phyloP scores from a whole-genome alignment of 331 rosid genomes.

The Acacia concinna region DNA sequence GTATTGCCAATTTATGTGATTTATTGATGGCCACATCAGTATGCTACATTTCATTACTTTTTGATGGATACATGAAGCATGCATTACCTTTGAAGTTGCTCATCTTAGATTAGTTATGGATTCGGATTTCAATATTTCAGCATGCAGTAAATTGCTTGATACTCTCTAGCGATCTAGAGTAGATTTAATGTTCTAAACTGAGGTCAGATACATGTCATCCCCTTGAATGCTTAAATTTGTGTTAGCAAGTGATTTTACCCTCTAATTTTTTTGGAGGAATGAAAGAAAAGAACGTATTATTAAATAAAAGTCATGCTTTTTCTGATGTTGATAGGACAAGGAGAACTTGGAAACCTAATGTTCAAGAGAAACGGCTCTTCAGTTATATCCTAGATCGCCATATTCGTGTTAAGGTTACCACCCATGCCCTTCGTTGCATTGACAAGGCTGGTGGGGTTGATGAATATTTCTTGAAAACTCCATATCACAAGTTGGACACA shows the following conservation, averaged over 20 bases:
- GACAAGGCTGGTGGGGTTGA: conserved; percentile 98
- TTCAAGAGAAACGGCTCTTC: conserved; percentile 89
- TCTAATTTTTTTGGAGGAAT: conserved; percentile 11
- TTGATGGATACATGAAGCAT: background rate
- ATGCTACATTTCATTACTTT: conserved; percentile 21
- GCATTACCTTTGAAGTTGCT: background rate
- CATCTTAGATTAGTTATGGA: background rate
- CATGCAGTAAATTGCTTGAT: conserved; percentile 11
- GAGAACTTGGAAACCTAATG: conserved; percentile 93
- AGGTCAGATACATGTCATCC: conserved; percentile 3
- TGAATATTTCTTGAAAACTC: conserved; percentile 88
- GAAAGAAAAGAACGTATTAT: background rate
- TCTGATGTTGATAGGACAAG: conserved; percentile 57
- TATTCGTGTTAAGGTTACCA: conserved; percentile 79
- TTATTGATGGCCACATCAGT: background rate
- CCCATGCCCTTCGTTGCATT: conserved; percentile 87
- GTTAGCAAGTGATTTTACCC: conserved; percentile 11
- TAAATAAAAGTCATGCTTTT: conserved; percentile 27
- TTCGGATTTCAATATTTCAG: background rate
- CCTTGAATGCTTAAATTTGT: conserved; percentile 23
- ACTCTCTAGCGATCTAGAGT: background rate
- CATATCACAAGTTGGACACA: conserved; percentile 94
- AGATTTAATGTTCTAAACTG: background rate
- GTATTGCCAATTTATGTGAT: conserved; percentile 10
- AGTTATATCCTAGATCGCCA: conserved; percentile 89